phyloP scores from a whole-genome alignment of 2,329 filamentous ascomycete species.

The Penicillium brasilianum region DNA sequence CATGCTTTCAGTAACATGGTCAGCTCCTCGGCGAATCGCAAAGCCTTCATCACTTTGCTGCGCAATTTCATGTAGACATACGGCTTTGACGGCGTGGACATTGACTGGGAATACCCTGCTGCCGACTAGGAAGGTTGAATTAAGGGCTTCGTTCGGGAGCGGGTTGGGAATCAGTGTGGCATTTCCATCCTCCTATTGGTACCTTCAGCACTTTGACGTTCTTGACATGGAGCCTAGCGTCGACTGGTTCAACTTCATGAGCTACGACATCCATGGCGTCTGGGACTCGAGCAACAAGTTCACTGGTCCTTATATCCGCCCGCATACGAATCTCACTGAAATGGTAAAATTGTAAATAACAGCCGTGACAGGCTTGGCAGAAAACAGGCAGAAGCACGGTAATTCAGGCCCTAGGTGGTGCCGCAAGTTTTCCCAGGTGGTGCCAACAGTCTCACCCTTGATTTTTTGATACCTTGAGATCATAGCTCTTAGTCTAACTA shows the following conservation, averaged over 20 bases:
- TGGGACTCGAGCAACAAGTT: constrained; percentile 31
- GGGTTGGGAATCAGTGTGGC: constrained; percentile 21
- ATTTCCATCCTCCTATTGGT: constrained; percentile 25
- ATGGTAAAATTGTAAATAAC: too few species aligned
- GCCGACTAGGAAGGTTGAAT: constrained; percentile 9
- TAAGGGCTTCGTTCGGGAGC: constrained; percentile 12
- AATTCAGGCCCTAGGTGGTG: too few species aligned
- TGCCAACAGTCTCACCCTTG: too few species aligned
- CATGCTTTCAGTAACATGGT: constrained; percentile 39
- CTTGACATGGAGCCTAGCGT: constrained; percentile 23
- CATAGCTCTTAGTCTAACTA: too few species aligned
- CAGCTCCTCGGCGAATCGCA: constrained; percentile 17
- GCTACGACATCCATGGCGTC: constrained; percentile 34
- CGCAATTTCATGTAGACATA: constrained; percentile 50
- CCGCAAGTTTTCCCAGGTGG: too few species aligned
- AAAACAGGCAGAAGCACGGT: too few species aligned
- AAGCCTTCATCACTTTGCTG: constrained; percentile 46
- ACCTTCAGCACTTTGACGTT: constrained; percentile 34
- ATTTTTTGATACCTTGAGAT: too few species aligned
- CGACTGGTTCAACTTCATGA: constrained; percentile 38
- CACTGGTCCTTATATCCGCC: constrained; percentile 15
- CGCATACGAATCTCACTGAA: constrained; percentile 39
- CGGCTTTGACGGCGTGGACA: constrained; percentile 53
- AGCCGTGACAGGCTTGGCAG: too few species aligned
- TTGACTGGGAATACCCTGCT: constrained; percentile 52